Evolutionary conservation across 345 rosid species (phyloP), one percentile per base, ranked within the genome.

Genomic region (Lumnitzera racemosa): DNA sequence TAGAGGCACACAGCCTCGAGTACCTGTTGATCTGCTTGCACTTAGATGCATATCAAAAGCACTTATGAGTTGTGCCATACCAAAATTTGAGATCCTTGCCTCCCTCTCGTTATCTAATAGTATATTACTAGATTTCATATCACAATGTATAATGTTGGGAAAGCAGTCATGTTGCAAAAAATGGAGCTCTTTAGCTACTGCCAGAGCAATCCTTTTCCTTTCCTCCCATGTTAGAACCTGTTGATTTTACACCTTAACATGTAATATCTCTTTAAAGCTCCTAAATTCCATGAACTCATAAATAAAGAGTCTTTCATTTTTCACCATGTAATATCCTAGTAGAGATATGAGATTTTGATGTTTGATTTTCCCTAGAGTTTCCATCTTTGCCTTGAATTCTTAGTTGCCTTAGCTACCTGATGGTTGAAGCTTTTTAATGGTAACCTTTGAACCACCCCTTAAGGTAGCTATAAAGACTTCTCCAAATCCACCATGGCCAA

Each of bases 121-220:
- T 3, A 61, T 51, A 13, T 61, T 61, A 49, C 65, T 61, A 4
- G 65, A 51, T 17, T 61, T 61, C 56, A 61, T 52, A 50, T 61
- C 65, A 20, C 56, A 56, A 36, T 61, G 65, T 14, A 61, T 52
- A 50, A 61, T 61, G 56, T 61, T 56, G 24, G 65, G 65, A 36
- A 50, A 31, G 56, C 65, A 61, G 24, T 51, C 25, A 16, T 61
- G 65, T 56, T 61, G 65, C 10, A 61, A 50, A 50, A 50, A 61
- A 29, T 16, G 36, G 46, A 61, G 65, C 10, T 49, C 65, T 51
- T 52, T 61, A 12, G 65, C 56, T 11, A 56, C 65, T 15, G 56
- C 65, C 17, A 47, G 56, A 0, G 65, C 65, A 36, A 61, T 61
- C 56, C 47, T 52, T 29, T 49, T 61, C 29, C 65, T 31, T 51